Conservation (phyloP, 805 yeast species). For the Wickerhamiella azymoides region DNA sequence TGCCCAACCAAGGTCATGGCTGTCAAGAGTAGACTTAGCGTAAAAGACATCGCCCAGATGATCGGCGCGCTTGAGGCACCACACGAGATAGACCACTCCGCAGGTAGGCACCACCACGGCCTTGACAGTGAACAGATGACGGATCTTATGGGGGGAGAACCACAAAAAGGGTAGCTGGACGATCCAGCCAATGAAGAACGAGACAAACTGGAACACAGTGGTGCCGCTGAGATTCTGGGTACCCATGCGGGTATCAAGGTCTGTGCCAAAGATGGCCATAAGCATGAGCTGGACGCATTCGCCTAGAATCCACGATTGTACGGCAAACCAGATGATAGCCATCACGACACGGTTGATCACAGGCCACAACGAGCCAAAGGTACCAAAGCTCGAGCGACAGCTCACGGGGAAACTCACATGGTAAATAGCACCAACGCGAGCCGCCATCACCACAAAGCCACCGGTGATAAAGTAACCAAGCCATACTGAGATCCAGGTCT, state of each 20-base stretch:
- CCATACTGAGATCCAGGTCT: conserved; percentile 81
- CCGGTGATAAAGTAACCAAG: conserved; percentile 67
- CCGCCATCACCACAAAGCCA: conserved; percentile 51
- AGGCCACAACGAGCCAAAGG: conserved; percentile 81
- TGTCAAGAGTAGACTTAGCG: conserved; percentile 37
- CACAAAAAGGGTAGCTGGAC: conserved; percentile 66
- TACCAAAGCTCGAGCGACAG: conserved; percentile 71
- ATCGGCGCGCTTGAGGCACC: conserved; percentile 70
- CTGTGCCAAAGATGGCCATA: conserved; percentile 42
- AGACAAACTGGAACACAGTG: conserved; percentile 57
- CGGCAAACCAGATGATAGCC: conserved; percentile 81
- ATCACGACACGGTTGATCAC: conserved; percentile 75
- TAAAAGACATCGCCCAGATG: conserved; percentile 65
- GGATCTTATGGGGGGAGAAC: conserved; percentile 67
- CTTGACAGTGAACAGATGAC: conserved; percentile 74
- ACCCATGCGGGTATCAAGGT: conserved; percentile 30
- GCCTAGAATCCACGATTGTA: conserved; percentile 76
- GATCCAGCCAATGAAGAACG: conserved; percentile 74
- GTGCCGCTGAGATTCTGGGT: conserved; percentile 43
- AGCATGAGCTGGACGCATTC: conserved; percentile 70
- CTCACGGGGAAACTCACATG: conserved; percentile 79
- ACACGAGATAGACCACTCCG: conserved; percentile 66
- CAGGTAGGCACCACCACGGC: conserved; percentile 70
- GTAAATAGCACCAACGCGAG: conserved; percentile 67
- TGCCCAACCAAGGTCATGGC: conserved; percentile 66